Evolutionary conservation across 192 early-diverging fungal genomes (phyloP).

Genomic region (Entomortierella lignicola): DNA sequence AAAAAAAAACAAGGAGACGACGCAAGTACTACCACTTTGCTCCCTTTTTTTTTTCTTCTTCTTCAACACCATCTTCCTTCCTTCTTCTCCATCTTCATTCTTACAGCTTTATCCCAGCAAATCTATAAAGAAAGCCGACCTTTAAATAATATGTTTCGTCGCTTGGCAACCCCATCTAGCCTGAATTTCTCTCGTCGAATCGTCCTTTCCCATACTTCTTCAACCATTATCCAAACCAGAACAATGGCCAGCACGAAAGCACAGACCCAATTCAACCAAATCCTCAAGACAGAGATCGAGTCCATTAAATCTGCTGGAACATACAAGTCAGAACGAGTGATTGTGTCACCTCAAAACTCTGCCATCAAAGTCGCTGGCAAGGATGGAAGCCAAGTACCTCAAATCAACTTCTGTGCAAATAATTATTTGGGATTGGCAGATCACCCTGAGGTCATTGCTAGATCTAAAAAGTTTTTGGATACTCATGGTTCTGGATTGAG

Average conservation of each 20-base stretch:
- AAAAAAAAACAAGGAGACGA: too few species aligned
- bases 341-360: constrained; percentile 67
- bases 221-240: neutral
- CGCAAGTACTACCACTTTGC: too few species aligned
- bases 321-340: constrained; percentile 75
- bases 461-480: constrained; percentile 63
- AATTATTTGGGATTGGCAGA: constrained; percentile 76
- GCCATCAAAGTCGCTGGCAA: constrained; percentile 60
- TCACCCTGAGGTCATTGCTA: constrained; percentile 64
- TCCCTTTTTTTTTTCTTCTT: too few species aligned
- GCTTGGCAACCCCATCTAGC: constrained; percentile 12
- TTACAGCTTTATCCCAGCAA: neutral
- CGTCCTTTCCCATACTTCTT: constrained; percentile 6
- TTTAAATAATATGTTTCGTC: constrained; percentile 25
- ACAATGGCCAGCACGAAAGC: constrained; percentile 45
- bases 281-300: constrained; percentile 58
- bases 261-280: constrained; percentile 36
- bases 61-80: neutral
- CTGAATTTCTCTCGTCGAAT: constrained; percentile 26
- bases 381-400: constrained; percentile 23
- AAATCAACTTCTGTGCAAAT: constrained; percentile 79
- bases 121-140: neutral
- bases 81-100: neutral
- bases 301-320: constrained; percentile 70
- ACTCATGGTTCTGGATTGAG: constrained; percentile 72